Conservation (phyloP, 192 early-diverging fungal species). For the Coemansia umbellata region DNA sequence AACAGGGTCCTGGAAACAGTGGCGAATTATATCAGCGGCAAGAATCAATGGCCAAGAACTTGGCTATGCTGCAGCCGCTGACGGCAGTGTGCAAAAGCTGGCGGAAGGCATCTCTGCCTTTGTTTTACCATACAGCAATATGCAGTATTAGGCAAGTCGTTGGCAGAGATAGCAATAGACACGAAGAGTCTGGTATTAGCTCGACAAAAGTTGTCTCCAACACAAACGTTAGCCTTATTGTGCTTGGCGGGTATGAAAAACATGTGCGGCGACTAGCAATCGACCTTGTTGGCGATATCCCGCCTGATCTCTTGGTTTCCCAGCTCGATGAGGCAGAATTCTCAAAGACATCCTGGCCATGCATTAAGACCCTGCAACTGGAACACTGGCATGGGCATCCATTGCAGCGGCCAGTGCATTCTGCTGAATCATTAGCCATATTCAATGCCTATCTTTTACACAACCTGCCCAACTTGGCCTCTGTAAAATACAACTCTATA, state of each 20-base stretch:
- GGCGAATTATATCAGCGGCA: too few species aligned
- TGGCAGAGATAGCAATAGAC: not conserved
- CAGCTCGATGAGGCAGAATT: slow-evolving; percentile 23
- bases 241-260: slow-evolving; percentile 9
- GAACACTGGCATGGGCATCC: slow-evolving; percentile 22
- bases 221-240: slow-evolving; percentile 25
- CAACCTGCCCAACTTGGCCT: slow-evolving; percentile 22
- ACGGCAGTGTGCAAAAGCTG: slow-evolving; percentile 27
- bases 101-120: slow-evolving; percentile 23
- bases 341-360: slow-evolving; percentile 5
- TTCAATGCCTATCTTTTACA: slow-evolving; percentile 37
- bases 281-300: slow-evolving; percentile 24
- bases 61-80: slow-evolving; percentile 28
- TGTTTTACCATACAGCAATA: slow-evolving; percentile 27
- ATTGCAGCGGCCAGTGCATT: not conserved
- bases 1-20: too few species aligned
- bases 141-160: slow-evolving; percentile 18
- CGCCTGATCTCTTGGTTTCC: slow-evolving; percentile 9
- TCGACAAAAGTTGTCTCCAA: not conserved
- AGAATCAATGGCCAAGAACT: slow-evolving; percentile 6
- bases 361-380: slow-evolving; percentile 14
- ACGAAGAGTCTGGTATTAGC: not conserved
- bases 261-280: slow-evolving; percentile 23
- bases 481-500: slow-evolving; percentile 19
- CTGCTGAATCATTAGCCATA: slow-evolving; percentile 15